Evolutionary conservation across 192 early-diverging fungal genomes (phyloP).

Genomic region (Gamsiella multidivaricata): DNA sequence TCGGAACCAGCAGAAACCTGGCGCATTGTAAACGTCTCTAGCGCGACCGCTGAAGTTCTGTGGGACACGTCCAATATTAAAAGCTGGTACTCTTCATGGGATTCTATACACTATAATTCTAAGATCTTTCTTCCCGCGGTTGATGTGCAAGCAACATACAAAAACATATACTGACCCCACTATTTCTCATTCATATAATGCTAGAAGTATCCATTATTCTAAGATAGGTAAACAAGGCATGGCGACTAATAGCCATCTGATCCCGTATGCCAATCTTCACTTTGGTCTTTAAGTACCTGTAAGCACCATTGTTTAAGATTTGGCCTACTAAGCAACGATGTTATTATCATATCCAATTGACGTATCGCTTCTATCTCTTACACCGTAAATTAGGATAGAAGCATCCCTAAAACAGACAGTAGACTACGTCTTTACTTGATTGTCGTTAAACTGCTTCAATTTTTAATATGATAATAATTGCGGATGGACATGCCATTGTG

Average conservation of each 20-base stretch:
- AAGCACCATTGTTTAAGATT: too few relatives aligned
- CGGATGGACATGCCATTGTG: neutral
- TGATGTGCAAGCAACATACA: too few relatives aligned
- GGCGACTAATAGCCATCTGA: conserved; percentile 16
- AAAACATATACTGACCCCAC: neutral
- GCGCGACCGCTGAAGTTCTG: conserved; percentile 8
- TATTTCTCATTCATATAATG: neutral
- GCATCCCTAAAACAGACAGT: conserved; percentile 8
- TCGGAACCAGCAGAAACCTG: conserved; percentile 9
- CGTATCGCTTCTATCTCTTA: neutral
- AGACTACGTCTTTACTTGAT: too few relatives aligned
- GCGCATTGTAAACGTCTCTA: conserved; percentile 25
- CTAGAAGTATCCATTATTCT: conserved; percentile 25
- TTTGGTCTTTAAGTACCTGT: conserved; percentile 29
- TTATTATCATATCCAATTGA: too few relatives aligned
- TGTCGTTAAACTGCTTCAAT: neutral
- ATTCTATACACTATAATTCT: conserved; percentile 31
- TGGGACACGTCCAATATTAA: conserved; percentile 11
- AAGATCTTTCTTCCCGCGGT: too few relatives aligned
- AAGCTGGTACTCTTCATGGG: conserved; percentile 11
- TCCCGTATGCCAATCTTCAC: conserved; percentile 20
- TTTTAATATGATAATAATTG: neutral
- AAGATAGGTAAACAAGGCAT: conserved; percentile 17
- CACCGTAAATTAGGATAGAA: neutral
- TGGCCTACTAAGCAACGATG: too few relatives aligned